These are phyloP conservation scores for Nematodospora anomalae DNA, from an alignment of 1,139 yeast species.

Conservation along the genomic window DNA sequence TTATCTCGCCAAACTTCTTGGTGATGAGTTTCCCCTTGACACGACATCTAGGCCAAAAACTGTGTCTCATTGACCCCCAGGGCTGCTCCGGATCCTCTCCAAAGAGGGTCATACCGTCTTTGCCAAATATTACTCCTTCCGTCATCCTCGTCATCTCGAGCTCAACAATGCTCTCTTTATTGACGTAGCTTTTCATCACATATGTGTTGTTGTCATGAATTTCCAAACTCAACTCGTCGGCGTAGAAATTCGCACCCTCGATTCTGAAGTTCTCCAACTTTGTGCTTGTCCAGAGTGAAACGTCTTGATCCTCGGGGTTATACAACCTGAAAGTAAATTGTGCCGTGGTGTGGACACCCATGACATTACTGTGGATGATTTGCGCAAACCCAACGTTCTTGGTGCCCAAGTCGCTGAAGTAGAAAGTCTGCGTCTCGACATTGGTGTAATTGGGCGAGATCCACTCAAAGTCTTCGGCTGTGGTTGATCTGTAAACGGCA, in stretches of 20 bases:
- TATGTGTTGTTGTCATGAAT: constrained; percentile 57
- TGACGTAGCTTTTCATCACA: constrained; percentile 63
- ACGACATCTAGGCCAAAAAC: constrained; percentile 90
- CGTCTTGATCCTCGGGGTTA: constrained; percentile 48
- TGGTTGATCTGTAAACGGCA: constrained; percentile 44
- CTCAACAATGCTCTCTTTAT: constrained; percentile 71
- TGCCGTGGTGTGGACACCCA: constrained; percentile 88
- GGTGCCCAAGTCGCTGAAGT: constrained; percentile 63
- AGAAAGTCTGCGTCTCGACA: constrained; percentile 94
- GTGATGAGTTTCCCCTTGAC: constrained; percentile 61
- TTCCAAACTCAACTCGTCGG: constrained; percentile 65
- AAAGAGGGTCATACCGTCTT: constrained; percentile 79
- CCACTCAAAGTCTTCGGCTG: constrained; percentile 72
- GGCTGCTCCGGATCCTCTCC: constrained; percentile 82
- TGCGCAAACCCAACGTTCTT: constrained; percentile 88
- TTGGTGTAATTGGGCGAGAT: constrained; percentile 73
- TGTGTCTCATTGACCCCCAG: constrained; percentile 97
- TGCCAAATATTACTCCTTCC: constrained; percentile 90
- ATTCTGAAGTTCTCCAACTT: constrained; percentile 76
- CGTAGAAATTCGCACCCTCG: constrained; percentile 79
- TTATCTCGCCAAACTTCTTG: constrained; percentile 21
- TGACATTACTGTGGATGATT: constrained; percentile 87
- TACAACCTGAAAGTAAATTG: constrained; percentile 88
- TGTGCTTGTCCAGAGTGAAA: constrained; percentile 80
- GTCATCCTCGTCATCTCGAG: constrained; percentile 58